Conservation (phyloP, 208 protist species). For the Trypanosoma boissoni region DNA sequence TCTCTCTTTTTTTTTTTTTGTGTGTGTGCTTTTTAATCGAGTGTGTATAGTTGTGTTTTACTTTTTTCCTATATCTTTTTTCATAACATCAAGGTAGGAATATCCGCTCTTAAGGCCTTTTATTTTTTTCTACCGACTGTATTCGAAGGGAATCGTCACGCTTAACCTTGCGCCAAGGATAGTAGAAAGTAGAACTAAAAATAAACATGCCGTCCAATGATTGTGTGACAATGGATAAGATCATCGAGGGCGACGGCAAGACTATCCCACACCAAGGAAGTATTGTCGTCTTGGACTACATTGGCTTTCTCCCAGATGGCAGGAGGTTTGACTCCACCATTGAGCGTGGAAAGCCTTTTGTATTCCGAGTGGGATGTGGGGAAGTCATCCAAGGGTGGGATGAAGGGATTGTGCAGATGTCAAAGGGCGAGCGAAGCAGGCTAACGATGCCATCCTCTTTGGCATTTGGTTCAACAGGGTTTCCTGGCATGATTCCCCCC, state of each 20-base stretch:
- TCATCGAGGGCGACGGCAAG: conserved; percentile 92
- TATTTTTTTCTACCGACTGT: no score
- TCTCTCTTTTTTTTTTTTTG: no score
- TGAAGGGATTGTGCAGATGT: conserved; percentile 93
- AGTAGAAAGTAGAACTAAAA: no score
- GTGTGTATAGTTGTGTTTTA: no score
- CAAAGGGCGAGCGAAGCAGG: conserved; percentile 89
- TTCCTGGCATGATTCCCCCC: conserved; percentile 87
- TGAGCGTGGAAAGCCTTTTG: conserved; percentile 89
- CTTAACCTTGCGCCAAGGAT: no score
- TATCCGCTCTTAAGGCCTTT: no score
- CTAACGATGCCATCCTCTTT: conserved; percentile 88
- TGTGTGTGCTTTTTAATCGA: no score
- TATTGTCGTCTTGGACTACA: conserved; percentile 89
- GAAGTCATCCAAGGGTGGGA: conserved; percentile 95
- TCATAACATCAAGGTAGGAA: no score
- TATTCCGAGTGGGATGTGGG: conserved; percentile 89
- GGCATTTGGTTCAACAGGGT: conserved; percentile 86
- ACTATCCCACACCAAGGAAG: conserved; percentile 79
- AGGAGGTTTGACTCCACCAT: conserved; percentile 88
- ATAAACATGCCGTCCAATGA: conserved; percentile 71
- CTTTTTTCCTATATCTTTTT: no score
- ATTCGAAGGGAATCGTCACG: no score
- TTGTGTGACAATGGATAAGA: conserved; percentile 88
- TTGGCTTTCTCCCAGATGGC: conserved; percentile 79